phyloP scores from a whole-genome alignment of 2,329 filamentous ascomycete genomes.

The Plenodomus biglobosus region DNA sequence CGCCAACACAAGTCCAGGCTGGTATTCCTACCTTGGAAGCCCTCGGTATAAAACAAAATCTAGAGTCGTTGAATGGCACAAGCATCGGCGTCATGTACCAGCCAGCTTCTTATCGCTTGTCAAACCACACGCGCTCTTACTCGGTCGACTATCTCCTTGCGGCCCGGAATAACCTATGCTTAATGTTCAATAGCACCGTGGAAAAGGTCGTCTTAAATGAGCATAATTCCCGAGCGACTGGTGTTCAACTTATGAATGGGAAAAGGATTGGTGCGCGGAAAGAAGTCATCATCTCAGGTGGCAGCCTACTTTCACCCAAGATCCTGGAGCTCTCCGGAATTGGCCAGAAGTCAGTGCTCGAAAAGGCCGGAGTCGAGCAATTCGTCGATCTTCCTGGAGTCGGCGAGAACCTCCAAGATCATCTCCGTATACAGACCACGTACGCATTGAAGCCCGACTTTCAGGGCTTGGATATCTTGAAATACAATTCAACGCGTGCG shows the following conservation, averaged over 20 bases:
- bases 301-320: conserved; percentile 33
- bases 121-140: conserved; percentile 35
- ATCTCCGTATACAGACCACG: conserved; percentile 4
- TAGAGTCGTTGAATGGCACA: too few species aligned
- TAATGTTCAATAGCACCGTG: conserved; percentile 53
- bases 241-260: conserved; percentile 49
- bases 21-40: neutral
- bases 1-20: conserved; percentile 29
- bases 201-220: conserved; percentile 48
- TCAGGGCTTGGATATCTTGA: conserved; percentile 16
- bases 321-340: conserved; percentile 40
- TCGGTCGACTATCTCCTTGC: conserved; percentile 42
- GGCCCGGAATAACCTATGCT: conserved; percentile 49
- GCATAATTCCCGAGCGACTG: conserved; percentile 44
- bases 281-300: conserved; percentile 36
- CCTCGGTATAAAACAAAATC: conserved; percentile 2
- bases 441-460: conserved; percentile 14
- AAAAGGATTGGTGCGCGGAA: conserved; percentile 29
- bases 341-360: conserved; percentile 27
- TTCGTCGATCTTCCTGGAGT: conserved; percentile 35
- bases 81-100: conserved; percentile 3
- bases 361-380: conserved; percentile 29
- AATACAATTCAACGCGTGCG: neutral
- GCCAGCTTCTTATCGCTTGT: conserved; percentile 30
- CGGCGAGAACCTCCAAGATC: conserved; percentile 44